phyloP scores from a whole-genome alignment of 352 stramenopile genomes.

The Globisporangium nagaii region DNA sequence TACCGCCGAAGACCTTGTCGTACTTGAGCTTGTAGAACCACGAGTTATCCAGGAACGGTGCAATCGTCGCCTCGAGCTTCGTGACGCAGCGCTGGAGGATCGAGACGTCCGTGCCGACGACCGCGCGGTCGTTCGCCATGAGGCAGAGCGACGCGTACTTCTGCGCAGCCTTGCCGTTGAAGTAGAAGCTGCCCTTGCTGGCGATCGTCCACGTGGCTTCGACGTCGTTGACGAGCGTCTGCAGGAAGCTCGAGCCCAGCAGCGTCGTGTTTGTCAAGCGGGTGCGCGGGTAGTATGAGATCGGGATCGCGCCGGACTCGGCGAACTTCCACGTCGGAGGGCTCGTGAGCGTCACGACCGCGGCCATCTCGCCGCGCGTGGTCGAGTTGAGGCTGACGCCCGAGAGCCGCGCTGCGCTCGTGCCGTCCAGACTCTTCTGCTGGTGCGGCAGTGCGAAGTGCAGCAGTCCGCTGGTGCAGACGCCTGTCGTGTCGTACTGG shows the following conservation, averaged over 20 bases:
- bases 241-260: slow-evolving; percentile 21
- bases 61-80: slow-evolving; percentile 53
- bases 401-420: slow-evolving; percentile 28
- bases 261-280: slow-evolving; percentile 22
- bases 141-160: slow-evolving; percentile 72
- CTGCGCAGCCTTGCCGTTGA: slow-evolving; percentile 68
- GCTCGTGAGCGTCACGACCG: slow-evolving; percentile 36
- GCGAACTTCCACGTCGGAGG: slow-evolving; percentile 39
- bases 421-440: slow-evolving; percentile 33
- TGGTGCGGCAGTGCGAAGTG: slow-evolving; percentile 66
- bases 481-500: slow-evolving; percentile 48
- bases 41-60: slow-evolving; percentile 53
- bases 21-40: slow-evolving; percentile 65
- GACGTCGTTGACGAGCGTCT: slow-evolving; percentile 48
- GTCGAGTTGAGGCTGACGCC: slow-evolving; percentile 39
- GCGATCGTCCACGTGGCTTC: slow-evolving; percentile 47
- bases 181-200: slow-evolving; percentile 58
- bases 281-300: slow-evolving; percentile 53
- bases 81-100: slow-evolving; percentile 51
- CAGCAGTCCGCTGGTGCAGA: slow-evolving; percentile 50
- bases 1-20: slow-evolving; percentile 47
- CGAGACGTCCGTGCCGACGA: slow-evolving; percentile 54
- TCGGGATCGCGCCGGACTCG: slow-evolving; percentile 35
- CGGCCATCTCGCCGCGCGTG: slow-evolving; percentile 48
- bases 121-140: slow-evolving; percentile 60